A percentile compares a stretch with the other conserved stretches of the same genome.
Conservation (phyloP, 371 early-diverging fungal genomes). For the Actinomortierella ambigua region DNA sequence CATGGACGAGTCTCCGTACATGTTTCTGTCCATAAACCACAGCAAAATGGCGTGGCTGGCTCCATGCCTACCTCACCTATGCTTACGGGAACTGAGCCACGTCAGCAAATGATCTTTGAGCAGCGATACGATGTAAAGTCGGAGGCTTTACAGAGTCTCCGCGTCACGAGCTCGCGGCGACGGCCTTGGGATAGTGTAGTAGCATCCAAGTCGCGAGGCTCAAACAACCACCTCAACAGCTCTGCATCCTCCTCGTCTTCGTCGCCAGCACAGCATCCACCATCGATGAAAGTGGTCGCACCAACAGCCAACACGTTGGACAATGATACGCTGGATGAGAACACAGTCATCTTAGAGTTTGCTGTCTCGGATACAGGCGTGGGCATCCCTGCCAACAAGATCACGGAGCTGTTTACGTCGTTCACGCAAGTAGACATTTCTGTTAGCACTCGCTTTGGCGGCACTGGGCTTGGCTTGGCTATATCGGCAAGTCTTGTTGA, state of each 20-base stretch:
- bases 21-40: conserved; percentile 29
- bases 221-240: conserved; percentile 47
- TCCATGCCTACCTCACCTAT: conserved; percentile 26
- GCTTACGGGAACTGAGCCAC: conserved; percentile 30
- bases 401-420: conserved; percentile 61
- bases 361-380: conserved; percentile 65
- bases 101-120: conserved; percentile 54
- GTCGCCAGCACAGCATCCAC: conserved; percentile 5
- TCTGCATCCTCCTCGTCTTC: conserved; percentile 2
- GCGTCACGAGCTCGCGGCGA: not conserved
- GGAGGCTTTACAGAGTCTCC: conserved; percentile 30
- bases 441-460: conserved; percentile 61
- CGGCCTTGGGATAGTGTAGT: not conserved
- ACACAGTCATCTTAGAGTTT: conserved; percentile 57
- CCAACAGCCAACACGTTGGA: conserved; percentile 36
- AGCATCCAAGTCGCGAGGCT: conserved; percentile 13
- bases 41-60: not conserved
- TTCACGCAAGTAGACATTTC: conserved; percentile 68
- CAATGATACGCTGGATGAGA: conserved; percentile 31
- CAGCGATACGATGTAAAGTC: conserved; percentile 64
- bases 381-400: conserved; percentile 62
- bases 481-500: conserved; percentile 63
- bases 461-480: conserved; percentile 61
- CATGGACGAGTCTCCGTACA: conserved; percentile 38
- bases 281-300: conserved; percentile 30